These are phyloP conservation scores for Metarhizium anisopliae DNA, from an alignment of 2,329 filamentous ascomycete genomes.

Conservation along the genomic window DNA sequence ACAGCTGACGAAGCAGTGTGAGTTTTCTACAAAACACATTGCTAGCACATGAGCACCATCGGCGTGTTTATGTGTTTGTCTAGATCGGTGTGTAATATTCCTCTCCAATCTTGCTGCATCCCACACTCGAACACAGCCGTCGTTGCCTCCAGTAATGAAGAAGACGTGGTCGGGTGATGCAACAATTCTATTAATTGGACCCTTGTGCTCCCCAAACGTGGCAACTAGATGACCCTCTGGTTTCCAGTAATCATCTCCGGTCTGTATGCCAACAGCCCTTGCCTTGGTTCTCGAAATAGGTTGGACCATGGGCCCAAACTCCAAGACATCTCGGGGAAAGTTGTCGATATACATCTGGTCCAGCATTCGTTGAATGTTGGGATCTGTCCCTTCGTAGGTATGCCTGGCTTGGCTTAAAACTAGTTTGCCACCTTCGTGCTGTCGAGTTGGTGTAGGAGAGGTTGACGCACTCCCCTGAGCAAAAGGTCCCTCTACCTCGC, in stretches of 20 bases:
- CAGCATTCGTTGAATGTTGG: constrained; percentile 60
- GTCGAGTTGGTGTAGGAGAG: constrained; percentile 13
- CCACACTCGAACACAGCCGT: constrained; percentile 88
- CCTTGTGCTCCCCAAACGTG: constrained; percentile 80
- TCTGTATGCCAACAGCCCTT: constrained; percentile 33
- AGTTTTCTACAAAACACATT: constrained; percentile 86
- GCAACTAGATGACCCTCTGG: constrained; percentile 79
- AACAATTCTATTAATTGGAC: constrained; percentile 70
- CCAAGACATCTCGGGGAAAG: constrained; percentile 54
- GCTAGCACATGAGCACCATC: constrained; percentile 65
- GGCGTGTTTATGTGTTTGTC: constrained; percentile 74
- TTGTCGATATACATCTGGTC: constrained; percentile 77
- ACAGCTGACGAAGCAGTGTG: constrained; percentile 86
- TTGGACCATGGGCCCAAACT: constrained; percentile 74
- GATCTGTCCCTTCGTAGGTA: constrained; percentile 75
- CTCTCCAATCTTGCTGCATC: constrained; percentile 83
- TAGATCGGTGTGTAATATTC: constrained; percentile 79
- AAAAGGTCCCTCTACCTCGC: constrained; percentile 50
- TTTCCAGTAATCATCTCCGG: constrained; percentile 55
- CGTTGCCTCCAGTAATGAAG: constrained; percentile 88
- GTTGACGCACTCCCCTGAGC: constrained; percentile 19
- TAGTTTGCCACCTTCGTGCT: constrained; percentile 21
- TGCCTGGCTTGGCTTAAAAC: constrained; percentile 51
- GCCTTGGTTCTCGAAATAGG: constrained; percentile 50
- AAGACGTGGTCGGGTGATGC: constrained; percentile 87